Base-by-base conservation (phyloP, 371 early-diverging fungal species). In the Apophysomyces elegans region DNA sequence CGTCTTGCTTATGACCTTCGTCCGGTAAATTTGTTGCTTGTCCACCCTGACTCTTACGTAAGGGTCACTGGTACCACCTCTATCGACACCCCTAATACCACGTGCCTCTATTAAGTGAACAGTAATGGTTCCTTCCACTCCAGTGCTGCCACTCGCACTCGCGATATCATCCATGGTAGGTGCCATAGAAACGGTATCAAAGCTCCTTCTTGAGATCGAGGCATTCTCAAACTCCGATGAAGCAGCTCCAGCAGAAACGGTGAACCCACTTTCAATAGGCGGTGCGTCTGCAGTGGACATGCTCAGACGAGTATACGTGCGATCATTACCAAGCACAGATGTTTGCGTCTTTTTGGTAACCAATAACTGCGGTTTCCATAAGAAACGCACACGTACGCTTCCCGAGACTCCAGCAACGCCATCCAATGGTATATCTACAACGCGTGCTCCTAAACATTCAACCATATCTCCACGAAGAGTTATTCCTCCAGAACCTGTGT, bases 1-100 rank as follows among this genome's bases (percentile, higher is more conserved):
- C 4, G 90, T 88, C 72, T 92, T 91, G 76, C 90, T 88, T 35
- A 88, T 82, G 18, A 88, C 89, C 63, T 86, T 87, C 14, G 95
- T 93, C 70, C 92, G 93, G 69, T 84, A 71, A 21, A 88, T 16
- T 0, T 76, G 74, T 56, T 90, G 81, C 37, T 75, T 78, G 60
- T 81, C 85, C 36, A 81, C 54, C 18, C 77, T 74, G 1, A 88
- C 72, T 1, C 70, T 63, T 14, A 84, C 83, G 64, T 78, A 82
- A 13, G 89, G 84, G 59, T 91, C 86, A 39, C 85, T 81, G 1
- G 83, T 80, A 26, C 82, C 84, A 50, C 77, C 71, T 62, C 72
- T 77, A 74, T 78, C 81, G 1, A 80, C 85, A 21, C 78, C 87
- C 58, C 69, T 65, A 7, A 88, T 71, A 3, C 84, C 84, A 64